phyloP scores from a whole-genome alignment of 768 basidiomycete genomes.

The Dentipellis sp. region DNA sequence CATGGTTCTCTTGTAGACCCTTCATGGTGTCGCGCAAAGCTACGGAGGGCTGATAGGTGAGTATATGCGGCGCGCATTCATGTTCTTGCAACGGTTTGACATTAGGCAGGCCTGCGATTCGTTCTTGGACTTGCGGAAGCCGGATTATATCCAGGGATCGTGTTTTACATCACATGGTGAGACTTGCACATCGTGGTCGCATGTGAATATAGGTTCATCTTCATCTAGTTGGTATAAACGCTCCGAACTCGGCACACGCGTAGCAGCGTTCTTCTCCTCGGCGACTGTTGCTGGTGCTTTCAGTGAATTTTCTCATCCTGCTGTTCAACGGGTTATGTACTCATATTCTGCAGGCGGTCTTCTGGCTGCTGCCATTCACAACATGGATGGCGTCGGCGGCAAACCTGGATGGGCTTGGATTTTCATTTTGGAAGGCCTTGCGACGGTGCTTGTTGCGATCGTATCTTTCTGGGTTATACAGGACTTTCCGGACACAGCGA shows the following conservation, averaged over 20 bases:
- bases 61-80: constrained; percentile 10
- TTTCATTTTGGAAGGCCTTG: constrained; percentile 66
- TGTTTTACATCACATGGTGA: constrained; percentile 55
- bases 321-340: not conserved
- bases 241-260: constrained; percentile 60
- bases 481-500: constrained; percentile 71
- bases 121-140: constrained; percentile 49
- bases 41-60: constrained; percentile 55
- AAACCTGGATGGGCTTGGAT: constrained; percentile 63
- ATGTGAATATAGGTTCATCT: too few relatives aligned
- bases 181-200: constrained; percentile 1
- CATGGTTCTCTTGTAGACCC: constrained; percentile 29
- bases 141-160: constrained; percentile 45
- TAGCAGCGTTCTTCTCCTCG: constrained; percentile 72
- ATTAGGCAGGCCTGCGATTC: constrained; percentile 42
- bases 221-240: constrained; percentile 66
- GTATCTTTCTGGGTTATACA: constrained; percentile 66
- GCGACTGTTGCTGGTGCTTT: constrained; percentile 75
- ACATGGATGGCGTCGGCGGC: constrained; percentile 62
- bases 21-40: constrained; percentile 53
- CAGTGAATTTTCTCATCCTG: constrained; percentile 28
- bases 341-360: constrained; percentile 37
- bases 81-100: not conserved
- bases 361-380: constrained; percentile 55
- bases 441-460: constrained; percentile 50